Evolutionary conservation across 305 asterid species (phyloP).

Genomic region (Plantago lanceolata): DNA sequence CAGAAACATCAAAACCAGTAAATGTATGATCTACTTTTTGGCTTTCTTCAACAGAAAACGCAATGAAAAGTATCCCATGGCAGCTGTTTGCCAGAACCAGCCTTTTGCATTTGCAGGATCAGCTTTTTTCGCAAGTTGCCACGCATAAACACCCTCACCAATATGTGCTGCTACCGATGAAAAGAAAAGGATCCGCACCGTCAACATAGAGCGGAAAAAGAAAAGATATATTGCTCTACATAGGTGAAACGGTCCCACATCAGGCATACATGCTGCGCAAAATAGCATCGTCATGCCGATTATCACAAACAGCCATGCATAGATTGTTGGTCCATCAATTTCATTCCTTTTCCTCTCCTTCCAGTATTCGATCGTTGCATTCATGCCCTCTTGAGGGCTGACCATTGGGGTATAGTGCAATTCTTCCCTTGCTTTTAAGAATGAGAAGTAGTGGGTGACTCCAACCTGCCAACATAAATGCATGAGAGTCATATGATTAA

Average conservation of each 20-base stretch:
- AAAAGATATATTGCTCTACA: slow-evolving; percentile 49
- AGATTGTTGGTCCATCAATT: slow-evolving; percentile 70
- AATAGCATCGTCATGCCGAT: slow-evolving; percentile 56
- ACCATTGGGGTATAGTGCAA: slow-evolving; percentile 75
- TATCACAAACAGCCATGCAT: slow-evolving; percentile 48
- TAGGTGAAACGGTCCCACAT: slow-evolving; percentile 52
- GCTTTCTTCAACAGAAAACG: slow-evolving; percentile 63
- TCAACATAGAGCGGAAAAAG: slow-evolving; percentile 50
- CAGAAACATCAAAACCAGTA: not conserved
- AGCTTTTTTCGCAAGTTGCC: slow-evolving; percentile 68
- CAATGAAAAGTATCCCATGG: slow-evolving; percentile 65
- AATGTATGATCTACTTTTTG: slow-evolving; percentile 16
- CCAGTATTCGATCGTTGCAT: slow-evolving; percentile 68
- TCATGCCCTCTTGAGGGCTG: slow-evolving; percentile 74
- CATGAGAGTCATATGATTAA: not conserved
- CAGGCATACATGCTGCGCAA: slow-evolving; percentile 76
- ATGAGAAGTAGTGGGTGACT: slow-evolving; percentile 85
- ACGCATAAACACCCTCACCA: slow-evolving; percentile 84
- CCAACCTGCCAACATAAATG: slow-evolving; percentile 58
- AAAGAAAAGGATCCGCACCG: slow-evolving; percentile 34
- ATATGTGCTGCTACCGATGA: slow-evolving; percentile 45
- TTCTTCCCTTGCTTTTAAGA: slow-evolving; percentile 85
- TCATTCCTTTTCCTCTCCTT: slow-evolving; percentile 61
- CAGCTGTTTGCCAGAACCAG: slow-evolving; percentile 89
- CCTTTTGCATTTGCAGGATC: slow-evolving; percentile 82